These are phyloP conservation scores for Senna siamea DNA, from an alignment of 306 rosid genomes.

Conservation along the genomic window DNA sequence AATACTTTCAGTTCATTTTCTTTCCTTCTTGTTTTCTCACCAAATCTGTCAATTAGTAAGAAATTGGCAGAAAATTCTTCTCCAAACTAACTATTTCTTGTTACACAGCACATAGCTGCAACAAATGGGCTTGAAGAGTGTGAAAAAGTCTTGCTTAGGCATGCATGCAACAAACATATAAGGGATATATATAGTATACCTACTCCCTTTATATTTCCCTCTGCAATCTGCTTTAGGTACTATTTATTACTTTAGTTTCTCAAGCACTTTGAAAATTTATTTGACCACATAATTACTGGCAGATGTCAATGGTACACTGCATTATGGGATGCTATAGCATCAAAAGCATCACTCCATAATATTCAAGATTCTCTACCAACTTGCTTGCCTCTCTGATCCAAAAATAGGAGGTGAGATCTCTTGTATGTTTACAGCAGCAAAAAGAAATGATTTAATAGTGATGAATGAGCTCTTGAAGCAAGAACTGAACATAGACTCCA, in stretches of 20 bases:
- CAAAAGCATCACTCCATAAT: conserved; percentile 68
- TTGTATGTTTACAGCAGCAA: conserved; percentile 70
- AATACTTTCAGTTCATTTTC: no score
- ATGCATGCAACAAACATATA: conserved; percentile 59
- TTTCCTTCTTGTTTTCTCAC: no score
- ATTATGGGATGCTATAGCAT: conserved; percentile 73
- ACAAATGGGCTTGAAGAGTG: conserved; percentile 80
- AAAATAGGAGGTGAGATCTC: conserved; percentile 58
- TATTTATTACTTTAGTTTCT: not conserved
- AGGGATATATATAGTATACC: conserved; percentile 54
- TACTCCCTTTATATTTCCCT: no score
- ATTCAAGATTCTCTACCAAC: conserved; percentile 64
- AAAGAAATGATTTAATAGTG: conserved; percentile 50
- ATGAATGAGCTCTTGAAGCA: conserved; percentile 66
- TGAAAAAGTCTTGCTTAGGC: conserved; percentile 69
- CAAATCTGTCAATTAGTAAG: no score
- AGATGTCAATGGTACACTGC: conserved; percentile 78
- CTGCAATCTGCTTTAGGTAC: no score
- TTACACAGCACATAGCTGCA: conserved; percentile 77
- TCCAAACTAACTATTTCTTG: conserved; percentile 34
- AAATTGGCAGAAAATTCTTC: not conserved
- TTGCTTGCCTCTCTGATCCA: conserved; percentile 53
- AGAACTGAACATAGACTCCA: conserved; percentile 67
- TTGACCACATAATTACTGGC: conserved; percentile 30
- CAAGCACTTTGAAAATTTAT: not conserved